phyloP scores from a whole-genome alignment of 2,329 filamentous ascomycete species.

The Teratosphaeria nubilosa region DNA sequence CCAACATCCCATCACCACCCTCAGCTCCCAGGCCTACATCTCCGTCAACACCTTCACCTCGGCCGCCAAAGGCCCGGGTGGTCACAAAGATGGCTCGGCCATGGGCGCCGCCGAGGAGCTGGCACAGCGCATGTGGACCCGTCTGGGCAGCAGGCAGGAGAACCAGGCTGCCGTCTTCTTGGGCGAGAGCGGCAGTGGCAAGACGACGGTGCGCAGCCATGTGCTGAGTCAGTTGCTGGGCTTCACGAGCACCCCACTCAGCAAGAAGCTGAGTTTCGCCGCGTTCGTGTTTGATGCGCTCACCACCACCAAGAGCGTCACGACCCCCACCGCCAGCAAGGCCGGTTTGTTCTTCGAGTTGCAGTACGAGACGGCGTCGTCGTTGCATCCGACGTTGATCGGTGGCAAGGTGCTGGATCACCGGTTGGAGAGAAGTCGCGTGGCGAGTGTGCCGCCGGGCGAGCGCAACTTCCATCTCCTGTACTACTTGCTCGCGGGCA shows the following conservation, averaged over 20 bases:
- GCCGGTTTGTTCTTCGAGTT: slow-evolving; percentile 91
- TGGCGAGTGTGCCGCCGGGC: slow-evolving; percentile 84
- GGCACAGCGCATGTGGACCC: slow-evolving; percentile 72
- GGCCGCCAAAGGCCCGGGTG: slow-evolving; percentile 79
- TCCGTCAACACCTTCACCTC: slow-evolving; percentile 91
- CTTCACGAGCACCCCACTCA: slow-evolving; percentile 86
- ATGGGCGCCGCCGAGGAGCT: slow-evolving; percentile 89
- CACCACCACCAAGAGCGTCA: slow-evolving; percentile 93
- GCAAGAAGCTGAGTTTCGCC: slow-evolving; percentile 83
- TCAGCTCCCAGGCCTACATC: slow-evolving; percentile 86
- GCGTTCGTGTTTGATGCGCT: slow-evolving; percentile 93
- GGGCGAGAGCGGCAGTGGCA: slow-evolving; percentile 94
- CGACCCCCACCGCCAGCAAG: slow-evolving; percentile 90
- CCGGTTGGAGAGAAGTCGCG: slow-evolving; percentile 79
- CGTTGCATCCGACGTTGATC: slow-evolving; percentile 74
- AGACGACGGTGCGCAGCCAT: slow-evolving; percentile 88
- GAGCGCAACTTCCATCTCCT: slow-evolving; percentile 94
- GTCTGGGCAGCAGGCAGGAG: slow-evolving; percentile 78
- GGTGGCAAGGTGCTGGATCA: slow-evolving; percentile 94
- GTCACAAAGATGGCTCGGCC: slow-evolving; percentile 80
- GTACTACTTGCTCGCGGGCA: slow-evolving; percentile 90
- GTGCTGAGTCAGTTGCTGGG: slow-evolving; percentile 74
- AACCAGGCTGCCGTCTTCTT: slow-evolving; percentile 89
- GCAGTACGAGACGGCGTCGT: slow-evolving; percentile 86
- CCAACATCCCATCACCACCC: slow-evolving; percentile 71